Percentiles rank a stretch among this genome's conserved stretches.
These are phyloP conservation scores for Quercus gilva DNA, from an alignment of 306 rosid genomes.

Conservation along the genomic window DNA sequence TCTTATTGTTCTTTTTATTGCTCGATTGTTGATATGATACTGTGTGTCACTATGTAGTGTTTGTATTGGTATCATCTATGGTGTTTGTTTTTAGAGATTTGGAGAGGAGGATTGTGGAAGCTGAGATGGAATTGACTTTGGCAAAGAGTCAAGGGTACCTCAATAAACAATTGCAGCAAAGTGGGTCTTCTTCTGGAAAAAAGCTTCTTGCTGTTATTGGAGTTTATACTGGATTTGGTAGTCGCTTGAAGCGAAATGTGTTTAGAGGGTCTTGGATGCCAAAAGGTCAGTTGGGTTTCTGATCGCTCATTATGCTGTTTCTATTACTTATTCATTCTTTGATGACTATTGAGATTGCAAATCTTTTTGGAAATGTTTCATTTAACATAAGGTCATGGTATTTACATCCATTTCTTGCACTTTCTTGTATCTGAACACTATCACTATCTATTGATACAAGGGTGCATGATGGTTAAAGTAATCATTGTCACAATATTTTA, in stretches of 20 bases:
- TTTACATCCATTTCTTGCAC: not conserved
- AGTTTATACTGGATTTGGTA: conserved; percentile 94
- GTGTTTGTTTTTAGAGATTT: conserved; percentile 51
- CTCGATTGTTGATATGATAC: not conserved
- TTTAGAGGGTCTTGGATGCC: conserved; percentile 99
- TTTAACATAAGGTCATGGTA: conserved; percentile 6
- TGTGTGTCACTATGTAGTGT: not conserved
- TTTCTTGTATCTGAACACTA: not conserved
- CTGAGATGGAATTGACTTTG: conserved; percentile 89
- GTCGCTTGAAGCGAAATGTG: conserved; percentile 68
- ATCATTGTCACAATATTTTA: not conserved
- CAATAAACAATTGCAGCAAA: conserved; percentile 49
- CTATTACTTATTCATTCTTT: not conserved
- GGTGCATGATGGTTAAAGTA: not conserved
- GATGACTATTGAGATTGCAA: not conserved
- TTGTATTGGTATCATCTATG: not conserved
- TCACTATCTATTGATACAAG: not conserved
- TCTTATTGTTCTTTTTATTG: not conserved
- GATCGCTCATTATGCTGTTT: not conserved
- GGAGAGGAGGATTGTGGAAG: conserved; percentile 93
- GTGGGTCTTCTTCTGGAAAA: conserved; percentile 53
- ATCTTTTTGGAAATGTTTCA: not conserved
- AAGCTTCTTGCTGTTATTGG: conserved; percentile 92
- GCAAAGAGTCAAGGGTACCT: conserved; percentile 98
- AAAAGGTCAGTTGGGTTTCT: conserved; percentile 58